phyloP scores from a whole-genome alignment of 306 rosid species.

The Citrullus mucosospermus region DNA sequence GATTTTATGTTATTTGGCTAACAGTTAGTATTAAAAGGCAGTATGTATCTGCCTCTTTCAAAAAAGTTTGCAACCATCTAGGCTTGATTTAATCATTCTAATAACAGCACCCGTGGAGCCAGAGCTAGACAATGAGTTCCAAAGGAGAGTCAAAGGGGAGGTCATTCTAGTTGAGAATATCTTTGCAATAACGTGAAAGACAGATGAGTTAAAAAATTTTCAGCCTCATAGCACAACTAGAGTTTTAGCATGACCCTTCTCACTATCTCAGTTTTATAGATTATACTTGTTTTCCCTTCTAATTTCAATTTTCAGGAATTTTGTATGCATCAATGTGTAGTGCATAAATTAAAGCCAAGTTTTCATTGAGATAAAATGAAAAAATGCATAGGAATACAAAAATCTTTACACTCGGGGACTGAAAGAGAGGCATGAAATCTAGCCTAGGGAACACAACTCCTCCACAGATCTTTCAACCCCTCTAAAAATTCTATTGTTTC shows the following conservation, averaged over 20 bases:
- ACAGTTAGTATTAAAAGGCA: too few species aligned
- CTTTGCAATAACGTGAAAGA: neutral
- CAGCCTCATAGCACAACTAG: neutral
- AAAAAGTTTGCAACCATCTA: neutral
- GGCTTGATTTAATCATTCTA: neutral
- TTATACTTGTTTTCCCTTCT: neutral
- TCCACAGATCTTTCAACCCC: too few species aligned
- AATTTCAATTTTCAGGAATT: neutral
- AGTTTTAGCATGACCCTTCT: neutral
- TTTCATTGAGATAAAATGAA: too few species aligned
- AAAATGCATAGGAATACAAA: too few species aligned
- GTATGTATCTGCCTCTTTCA: neutral
- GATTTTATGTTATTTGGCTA: too few species aligned
- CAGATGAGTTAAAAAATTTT: neutral
- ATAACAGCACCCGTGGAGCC: neutral
- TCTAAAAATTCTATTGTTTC: too few species aligned
- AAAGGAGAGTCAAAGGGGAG: neutral
- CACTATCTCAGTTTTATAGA: neutral
- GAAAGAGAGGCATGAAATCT: too few species aligned
- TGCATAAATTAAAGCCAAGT: too few species aligned
- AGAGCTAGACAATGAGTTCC: neutral
- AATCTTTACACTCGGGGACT: too few species aligned
- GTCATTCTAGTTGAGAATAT: neutral
- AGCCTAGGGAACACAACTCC: too few species aligned
- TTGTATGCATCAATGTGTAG: neutral